These are phyloP conservation scores for Bruguiera parviflora DNA, from an alignment of 345 rosid genomes.

Conservation along the genomic window DNA sequence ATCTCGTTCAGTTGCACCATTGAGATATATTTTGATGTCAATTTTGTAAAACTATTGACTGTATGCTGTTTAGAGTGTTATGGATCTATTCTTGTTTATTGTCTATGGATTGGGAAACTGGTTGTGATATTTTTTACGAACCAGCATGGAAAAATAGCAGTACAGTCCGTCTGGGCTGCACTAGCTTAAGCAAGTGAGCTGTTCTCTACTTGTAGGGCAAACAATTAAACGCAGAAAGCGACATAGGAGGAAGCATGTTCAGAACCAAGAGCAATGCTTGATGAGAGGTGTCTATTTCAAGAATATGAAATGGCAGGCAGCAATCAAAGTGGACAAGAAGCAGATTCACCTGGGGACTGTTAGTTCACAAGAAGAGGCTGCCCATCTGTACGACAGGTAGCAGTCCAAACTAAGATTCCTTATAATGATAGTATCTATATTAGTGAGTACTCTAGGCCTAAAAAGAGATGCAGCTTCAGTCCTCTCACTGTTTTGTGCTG, in stretches of 20 bases:
- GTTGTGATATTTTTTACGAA: not conserved
- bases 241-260: constrained; percentile 78
- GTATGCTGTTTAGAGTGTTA: not conserved
- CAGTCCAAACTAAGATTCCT: constrained; percentile 2
- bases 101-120: too few species aligned
- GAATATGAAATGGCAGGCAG: constrained; percentile 99
- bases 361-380: constrained; percentile 92
- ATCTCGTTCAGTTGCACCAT: too few species aligned
- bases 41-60: too few species aligned
- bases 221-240: constrained; percentile 86
- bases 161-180: constrained; percentile 9
- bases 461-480: not conserved
- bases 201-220: constrained; percentile 43
- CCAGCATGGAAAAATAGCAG: not conserved
- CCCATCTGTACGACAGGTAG: constrained; percentile 88
- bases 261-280: constrained; percentile 86
- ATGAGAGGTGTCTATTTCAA: constrained; percentile 99
- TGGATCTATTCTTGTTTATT: not conserved
- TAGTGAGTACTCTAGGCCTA: not conserved
- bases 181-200: not conserved
- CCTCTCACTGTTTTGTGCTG: too few species aligned
- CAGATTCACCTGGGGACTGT: constrained; percentile 96
- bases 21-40: too few species aligned
- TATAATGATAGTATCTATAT: not conserved
- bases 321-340: constrained; percentile 93